These are phyloP conservation scores for Colletotrichum aenigma DNA, from an alignment of 2,329 filamentous ascomycete genomes.

Conservation along the genomic window DNA sequence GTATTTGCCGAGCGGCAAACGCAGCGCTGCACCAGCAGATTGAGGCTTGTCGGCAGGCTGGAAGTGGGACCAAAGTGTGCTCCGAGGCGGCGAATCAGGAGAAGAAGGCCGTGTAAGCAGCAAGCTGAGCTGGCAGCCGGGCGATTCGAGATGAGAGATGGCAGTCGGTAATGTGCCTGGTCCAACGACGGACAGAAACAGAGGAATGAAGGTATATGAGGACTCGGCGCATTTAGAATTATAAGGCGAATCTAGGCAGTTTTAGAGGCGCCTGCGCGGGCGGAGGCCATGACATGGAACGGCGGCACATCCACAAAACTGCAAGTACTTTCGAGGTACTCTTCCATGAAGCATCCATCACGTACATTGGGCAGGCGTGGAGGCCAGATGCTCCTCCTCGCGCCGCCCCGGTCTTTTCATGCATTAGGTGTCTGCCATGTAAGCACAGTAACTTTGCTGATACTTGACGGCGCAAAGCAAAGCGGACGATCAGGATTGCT, in stretches of 20 bases:
- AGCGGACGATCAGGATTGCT: neutral
- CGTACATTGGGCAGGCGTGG: neutral
- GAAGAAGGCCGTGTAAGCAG: neutral
- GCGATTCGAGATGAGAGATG: neutral
- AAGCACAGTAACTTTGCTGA: neutral
- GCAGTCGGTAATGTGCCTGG: neutral
- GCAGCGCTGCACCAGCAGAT: neutral
- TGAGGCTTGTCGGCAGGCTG: neutral
- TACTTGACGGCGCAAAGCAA: neutral
- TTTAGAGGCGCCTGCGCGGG: neutral
- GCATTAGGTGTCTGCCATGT: neutral
- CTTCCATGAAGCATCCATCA: neutral
- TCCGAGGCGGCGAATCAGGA: slow-evolving; percentile 7
- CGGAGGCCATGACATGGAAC: neutral
- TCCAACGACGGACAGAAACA: neutral
- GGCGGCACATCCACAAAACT: neutral
- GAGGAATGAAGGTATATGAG: neutral
- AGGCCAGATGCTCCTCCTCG: neutral
- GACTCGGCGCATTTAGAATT: neutral
- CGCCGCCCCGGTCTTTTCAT: neutral
- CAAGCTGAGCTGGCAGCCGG: neutral
- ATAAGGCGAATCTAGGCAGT: neutral
- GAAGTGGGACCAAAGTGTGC: neutral
- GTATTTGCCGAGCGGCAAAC: neutral
- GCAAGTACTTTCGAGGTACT: slow-evolving; percentile 9